Conservation (phyloP, 164 flowering plant species). For the Chimonanthus praecox region DNA sequence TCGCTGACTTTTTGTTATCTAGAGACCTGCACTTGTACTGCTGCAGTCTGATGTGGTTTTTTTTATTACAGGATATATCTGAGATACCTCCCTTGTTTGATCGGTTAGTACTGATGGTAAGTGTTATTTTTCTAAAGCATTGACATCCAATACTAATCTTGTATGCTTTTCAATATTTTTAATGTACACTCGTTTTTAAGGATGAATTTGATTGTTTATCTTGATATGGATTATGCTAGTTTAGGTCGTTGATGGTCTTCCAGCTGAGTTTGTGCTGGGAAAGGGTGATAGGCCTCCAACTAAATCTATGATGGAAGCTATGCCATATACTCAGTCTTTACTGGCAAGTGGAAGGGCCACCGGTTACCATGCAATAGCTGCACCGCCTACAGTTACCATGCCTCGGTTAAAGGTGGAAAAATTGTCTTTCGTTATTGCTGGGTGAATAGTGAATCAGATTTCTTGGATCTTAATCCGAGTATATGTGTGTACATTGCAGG, state of each 20-base stretch:
- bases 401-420: conserved; percentile 83
- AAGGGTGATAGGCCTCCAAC: conserved; percentile 63
- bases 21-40: not conserved
- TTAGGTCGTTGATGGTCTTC: conserved; percentile 98
- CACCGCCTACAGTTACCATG: conserved; percentile 98
- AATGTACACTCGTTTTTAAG: conserved; percentile 6
- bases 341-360: conserved; percentile 58
- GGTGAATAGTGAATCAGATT: not conserved
- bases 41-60: not conserved
- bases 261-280: conserved; percentile 95
- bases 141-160: not conserved
- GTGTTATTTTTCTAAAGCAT: not conserved
- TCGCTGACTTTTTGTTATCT: too few relatives aligned
- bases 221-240: conserved; percentile 2
- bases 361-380: conserved; percentile 92
- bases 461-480: not conserved
- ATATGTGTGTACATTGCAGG: conserved; percentile 34
- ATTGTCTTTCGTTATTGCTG: not conserved
- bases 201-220: conserved; percentile 11
- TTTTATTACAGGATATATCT: conserved; percentile 59
- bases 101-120: conserved; percentile 72
- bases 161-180: not conserved
- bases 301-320: conserved; percentile 52
- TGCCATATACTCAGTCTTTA: conserved; percentile 89
- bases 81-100: conserved; percentile 58